Evolutionary conservation across 805 yeast genomes (phyloP).

Genomic region (Saccharomyces jurei): DNA sequence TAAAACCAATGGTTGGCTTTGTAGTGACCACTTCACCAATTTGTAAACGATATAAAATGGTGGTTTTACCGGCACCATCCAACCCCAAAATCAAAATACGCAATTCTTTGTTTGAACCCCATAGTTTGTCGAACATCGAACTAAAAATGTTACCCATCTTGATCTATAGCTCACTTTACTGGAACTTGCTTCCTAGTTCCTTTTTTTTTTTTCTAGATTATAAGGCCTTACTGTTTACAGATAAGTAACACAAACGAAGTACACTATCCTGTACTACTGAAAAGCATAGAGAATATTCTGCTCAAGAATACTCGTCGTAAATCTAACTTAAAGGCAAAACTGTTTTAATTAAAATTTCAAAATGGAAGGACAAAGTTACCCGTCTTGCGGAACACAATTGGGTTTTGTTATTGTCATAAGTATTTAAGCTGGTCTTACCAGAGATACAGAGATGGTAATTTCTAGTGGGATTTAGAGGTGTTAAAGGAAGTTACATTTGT

Average conservation of each 20-base stretch:
- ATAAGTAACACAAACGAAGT: background rate
- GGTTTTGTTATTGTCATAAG: background rate
- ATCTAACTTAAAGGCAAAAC: background rate
- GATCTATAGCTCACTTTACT: background rate
- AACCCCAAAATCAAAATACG: constrained; percentile 83
- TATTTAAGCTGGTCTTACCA: background rate
- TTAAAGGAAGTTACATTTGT: background rate
- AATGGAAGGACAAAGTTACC: background rate
- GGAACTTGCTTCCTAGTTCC: background rate
- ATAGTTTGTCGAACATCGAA: constrained; percentile 72
- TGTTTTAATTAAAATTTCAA: background rate
- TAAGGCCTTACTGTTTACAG: background rate
- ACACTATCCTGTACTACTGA: background rate
- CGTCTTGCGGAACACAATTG: background rate
- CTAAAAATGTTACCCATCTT: constrained; percentile 85
- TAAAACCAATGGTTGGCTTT: constrained; percentile 82
- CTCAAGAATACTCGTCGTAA: background rate
- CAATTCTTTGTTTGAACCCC: constrained; percentile 87
- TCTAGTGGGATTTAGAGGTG: background rate
- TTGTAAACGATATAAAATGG: constrained; percentile 83
- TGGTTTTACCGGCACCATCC: constrained; percentile 97
- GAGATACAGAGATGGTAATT: background rate
- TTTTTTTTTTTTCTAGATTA: too few species aligned
- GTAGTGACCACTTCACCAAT: constrained; percentile 78
- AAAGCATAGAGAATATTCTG: background rate